Conservation (phyloP, 169 alveolate species). For the Plasmodium gallinaceum region DNA sequence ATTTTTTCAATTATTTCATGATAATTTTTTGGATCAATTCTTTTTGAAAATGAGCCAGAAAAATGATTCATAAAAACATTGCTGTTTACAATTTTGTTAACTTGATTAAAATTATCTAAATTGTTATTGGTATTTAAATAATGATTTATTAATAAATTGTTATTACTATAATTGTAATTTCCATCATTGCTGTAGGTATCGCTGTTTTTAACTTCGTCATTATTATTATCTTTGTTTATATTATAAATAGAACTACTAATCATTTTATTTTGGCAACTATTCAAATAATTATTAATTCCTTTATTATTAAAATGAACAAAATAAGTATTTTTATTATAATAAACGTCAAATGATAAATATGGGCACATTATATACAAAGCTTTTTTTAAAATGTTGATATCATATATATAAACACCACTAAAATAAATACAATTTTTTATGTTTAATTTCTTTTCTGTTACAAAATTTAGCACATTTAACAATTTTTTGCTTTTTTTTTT, state of each 20-base stretch:
- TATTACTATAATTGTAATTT: neutral
- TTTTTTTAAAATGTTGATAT: constrained; percentile 15
- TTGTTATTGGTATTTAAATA: neutral
- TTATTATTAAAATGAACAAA: constrained; percentile 11
- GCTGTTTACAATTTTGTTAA: neutral
- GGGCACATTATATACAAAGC: constrained; percentile 50
- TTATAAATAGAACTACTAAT: neutral
- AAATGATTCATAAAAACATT: neutral
- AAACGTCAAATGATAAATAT: constrained; percentile 13
- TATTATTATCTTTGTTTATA: neutral
- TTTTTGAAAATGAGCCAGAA: neutral
- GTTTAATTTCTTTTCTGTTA: constrained; percentile 8
- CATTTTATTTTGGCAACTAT: neutral
- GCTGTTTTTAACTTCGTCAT: neutral
- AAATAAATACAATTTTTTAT: constrained; percentile 37
- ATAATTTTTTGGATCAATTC: neutral
- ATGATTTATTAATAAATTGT: neutral
- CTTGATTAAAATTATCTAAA: too few species aligned
- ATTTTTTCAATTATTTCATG: constrained; percentile 9
- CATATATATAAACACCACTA: constrained; percentile 21
- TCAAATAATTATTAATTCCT: neutral
- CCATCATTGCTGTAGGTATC: neutral
- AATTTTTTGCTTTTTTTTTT: constrained; percentile 41
- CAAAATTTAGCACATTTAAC: constrained; percentile 16
- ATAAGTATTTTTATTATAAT: constrained; percentile 1